Conservation (phyloP, 2,329 filamentous ascomycete genomes). For the Acrodontium crateriforme region DNA sequence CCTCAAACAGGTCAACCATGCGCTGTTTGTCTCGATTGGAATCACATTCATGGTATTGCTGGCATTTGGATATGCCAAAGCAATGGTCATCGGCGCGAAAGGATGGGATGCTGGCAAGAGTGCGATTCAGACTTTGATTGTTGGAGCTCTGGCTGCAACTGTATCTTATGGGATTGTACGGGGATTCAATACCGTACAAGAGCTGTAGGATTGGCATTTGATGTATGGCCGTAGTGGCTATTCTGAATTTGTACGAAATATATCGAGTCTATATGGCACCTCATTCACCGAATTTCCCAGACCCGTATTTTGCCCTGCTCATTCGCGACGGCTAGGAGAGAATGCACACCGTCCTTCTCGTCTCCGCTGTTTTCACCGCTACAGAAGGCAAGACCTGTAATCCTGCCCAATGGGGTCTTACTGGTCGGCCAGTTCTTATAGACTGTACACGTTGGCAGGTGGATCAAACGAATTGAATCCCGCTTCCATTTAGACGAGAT, state of each 20-base stretch:
- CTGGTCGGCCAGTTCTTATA: slow-evolving; percentile 95
- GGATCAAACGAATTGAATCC: slow-evolving; percentile 74
- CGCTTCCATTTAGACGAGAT: slow-evolving; percentile 80
- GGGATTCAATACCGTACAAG: slow-evolving; percentile 12
- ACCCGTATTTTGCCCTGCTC: slow-evolving; percentile 76
- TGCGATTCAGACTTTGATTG: slow-evolving; percentile 22
- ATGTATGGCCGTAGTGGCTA: no score
- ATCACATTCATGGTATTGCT: slow-evolving; percentile 37
- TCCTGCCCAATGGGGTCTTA: slow-evolving; percentile 72
- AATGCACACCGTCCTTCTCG: slow-evolving; percentile 38
- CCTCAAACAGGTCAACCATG: slow-evolving; percentile 23
- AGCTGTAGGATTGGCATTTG: slow-evolving; percentile 1
- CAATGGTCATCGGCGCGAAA: slow-evolving; percentile 18
- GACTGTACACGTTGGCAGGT: slow-evolving; percentile 82
- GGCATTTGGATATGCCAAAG: slow-evolving; percentile 38
- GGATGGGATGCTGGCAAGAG: slow-evolving; percentile 15
- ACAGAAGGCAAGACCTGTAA: slow-evolving; percentile 45
- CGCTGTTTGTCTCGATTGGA: slow-evolving; percentile 37
- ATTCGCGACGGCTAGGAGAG: slow-evolving; percentile 68
- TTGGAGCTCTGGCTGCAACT: slow-evolving; percentile 25
- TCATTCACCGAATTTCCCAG: slow-evolving; percentile 73
- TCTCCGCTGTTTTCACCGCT: slow-evolving; percentile 22
- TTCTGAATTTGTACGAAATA: no score
- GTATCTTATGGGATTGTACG: slow-evolving; percentile 27
- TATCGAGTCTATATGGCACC: no score